Percentiles rank a stretch among this genome's conserved stretches.
These are phyloP conservation scores for Glutinoglossum americanum DNA, from an alignment of 495 filamentous ascomycete genomes.

Conservation along the genomic window DNA sequence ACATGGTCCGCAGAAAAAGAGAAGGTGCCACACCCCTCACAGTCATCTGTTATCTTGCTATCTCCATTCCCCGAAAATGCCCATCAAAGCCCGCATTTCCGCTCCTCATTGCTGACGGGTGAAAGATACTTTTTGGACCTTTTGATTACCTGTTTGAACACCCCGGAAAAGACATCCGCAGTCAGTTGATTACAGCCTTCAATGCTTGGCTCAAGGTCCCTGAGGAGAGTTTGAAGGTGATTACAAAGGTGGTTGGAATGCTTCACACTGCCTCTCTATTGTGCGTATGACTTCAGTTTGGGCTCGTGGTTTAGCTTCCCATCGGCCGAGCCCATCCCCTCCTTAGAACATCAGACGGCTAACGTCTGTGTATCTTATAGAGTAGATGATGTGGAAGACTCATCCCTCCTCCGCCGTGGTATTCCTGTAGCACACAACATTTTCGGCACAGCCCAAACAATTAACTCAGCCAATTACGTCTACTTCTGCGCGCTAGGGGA, in stretches of 20 bases:
- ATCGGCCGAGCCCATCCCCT: background rate
- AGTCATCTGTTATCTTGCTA: background rate
- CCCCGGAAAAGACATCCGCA: constrained; percentile 82
- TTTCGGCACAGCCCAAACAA: constrained; percentile 87
- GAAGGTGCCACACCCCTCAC: constrained; percentile 4
- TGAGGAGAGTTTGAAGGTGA: constrained; percentile 48
- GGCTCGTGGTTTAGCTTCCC: background rate
- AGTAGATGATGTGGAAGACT: constrained; percentile 59
- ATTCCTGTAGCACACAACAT: constrained; percentile 85
- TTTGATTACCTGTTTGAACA: constrained; percentile 72
- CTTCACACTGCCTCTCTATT: constrained; percentile 83
- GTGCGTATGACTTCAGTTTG: constrained; percentile 13
- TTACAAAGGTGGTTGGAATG: constrained; percentile 78
- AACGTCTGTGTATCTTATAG: constrained; percentile 14
- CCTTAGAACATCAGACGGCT: background rate
- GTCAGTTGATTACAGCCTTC: constrained; percentile 72
- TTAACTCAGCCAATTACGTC: constrained; percentile 92
- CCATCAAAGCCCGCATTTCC: background rate
- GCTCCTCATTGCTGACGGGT: background rate
- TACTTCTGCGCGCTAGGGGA: constrained; percentile 76
- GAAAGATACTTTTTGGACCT: constrained; percentile 52
- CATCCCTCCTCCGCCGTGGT: constrained; percentile 62
- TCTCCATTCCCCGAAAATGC: background rate
- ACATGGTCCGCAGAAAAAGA: constrained; percentile 21
- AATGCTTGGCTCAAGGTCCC: constrained; percentile 81